phyloP scores from a whole-genome alignment of 192 early-diverging fungal species.

The Jimgerdemannia flammicorona region DNA sequence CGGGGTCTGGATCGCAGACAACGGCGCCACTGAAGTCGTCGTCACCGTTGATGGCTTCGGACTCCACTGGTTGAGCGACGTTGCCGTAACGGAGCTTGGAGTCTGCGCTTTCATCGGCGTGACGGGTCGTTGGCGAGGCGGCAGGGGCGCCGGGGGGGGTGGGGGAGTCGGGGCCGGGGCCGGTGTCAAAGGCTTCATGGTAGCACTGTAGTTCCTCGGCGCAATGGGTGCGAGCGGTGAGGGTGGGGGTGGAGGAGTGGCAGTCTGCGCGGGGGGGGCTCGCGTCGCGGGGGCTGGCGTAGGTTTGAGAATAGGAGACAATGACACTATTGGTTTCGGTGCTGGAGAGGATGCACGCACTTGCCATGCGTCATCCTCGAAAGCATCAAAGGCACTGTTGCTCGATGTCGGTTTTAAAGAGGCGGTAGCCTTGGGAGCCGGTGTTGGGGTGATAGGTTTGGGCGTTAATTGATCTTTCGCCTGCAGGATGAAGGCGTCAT shows the following conservation, averaged over 20 bases:
- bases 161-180: no score
- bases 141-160: not conserved
- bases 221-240: no score
- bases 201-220: not conserved
- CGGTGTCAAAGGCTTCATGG: no score
- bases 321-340: constrained; percentile 18
- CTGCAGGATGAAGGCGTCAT: constrained; percentile 33
- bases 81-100: not conserved
- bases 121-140: not conserved
- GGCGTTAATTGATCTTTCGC: constrained; percentile 15
- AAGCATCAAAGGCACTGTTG: constrained; percentile 15
- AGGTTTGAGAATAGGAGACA: constrained; percentile 31
- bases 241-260: constrained; percentile 3
- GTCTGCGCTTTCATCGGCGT: not conserved
- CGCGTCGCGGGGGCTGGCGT: constrained; percentile 20
- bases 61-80: constrained; percentile 20
- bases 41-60: constrained; percentile 14
- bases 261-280: constrained; percentile 6
- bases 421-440: constrained; percentile 23
- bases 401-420: constrained; percentile 21
- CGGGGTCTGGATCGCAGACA: not conserved
- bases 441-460: constrained; percentile 23
- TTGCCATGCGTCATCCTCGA: constrained; percentile 55
- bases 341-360: constrained; percentile 27
- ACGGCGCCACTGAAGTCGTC: constrained; percentile 8